Percentiles rank a stretch among this genome's conserved stretches.
These are phyloP conservation scores for Colletotrichum cordylinicola DNA, from an alignment of 2,329 filamentous ascomycete genomes.

Conservation along the genomic window DNA sequence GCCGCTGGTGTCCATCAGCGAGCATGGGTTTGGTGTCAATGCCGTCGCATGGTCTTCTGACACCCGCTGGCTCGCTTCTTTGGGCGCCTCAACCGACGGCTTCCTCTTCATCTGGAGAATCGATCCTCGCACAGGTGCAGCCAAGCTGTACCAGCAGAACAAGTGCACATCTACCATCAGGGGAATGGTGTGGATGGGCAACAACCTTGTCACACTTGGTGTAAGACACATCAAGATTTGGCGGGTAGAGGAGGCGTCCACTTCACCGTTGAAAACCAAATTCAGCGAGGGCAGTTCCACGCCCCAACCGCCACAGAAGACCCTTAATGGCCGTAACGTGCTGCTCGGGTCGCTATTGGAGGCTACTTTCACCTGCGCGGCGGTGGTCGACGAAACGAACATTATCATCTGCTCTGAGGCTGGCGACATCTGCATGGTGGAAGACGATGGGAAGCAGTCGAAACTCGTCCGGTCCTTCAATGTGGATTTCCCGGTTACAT, in stretches of 20 bases:
- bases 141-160: slow-evolving; percentile 83
- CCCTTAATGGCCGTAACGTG: slow-evolving; percentile 86
- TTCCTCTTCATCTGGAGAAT: slow-evolving; percentile 92
- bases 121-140: slow-evolving; percentile 80
- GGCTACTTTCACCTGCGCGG: slow-evolving; percentile 81
- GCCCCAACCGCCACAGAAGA: slow-evolving; percentile 59
- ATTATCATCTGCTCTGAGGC: slow-evolving; percentile 86
- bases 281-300: slow-evolving; percentile 37
- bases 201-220: slow-evolving; percentile 82
- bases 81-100: slow-evolving; percentile 90
- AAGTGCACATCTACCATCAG: slow-evolving; percentile 89
- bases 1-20: slow-evolving; percentile 83
- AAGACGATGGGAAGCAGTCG: slow-evolving; percentile 76
- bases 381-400: slow-evolving; percentile 72
- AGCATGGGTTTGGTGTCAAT: slow-evolving; percentile 89
- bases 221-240: slow-evolving; percentile 94
- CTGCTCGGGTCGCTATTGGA: slow-evolving; percentile 83
- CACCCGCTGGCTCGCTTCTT: slow-evolving; percentile 83
- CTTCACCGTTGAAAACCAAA: slow-evolving; percentile 69
- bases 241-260: slow-evolving; percentile 75
- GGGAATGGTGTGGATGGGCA: slow-evolving; percentile 91
- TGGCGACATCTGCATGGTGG: slow-evolving; percentile 87
- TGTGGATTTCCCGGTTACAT: slow-evolving; percentile 71
- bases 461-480: slow-evolving; percentile 71
- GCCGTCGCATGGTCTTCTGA: slow-evolving; percentile 90